These are phyloP conservation scores for Parastagonospora nodorum DNA, from an alignment of 2,329 filamentous ascomycete species.

Conservation along the genomic window DNA sequence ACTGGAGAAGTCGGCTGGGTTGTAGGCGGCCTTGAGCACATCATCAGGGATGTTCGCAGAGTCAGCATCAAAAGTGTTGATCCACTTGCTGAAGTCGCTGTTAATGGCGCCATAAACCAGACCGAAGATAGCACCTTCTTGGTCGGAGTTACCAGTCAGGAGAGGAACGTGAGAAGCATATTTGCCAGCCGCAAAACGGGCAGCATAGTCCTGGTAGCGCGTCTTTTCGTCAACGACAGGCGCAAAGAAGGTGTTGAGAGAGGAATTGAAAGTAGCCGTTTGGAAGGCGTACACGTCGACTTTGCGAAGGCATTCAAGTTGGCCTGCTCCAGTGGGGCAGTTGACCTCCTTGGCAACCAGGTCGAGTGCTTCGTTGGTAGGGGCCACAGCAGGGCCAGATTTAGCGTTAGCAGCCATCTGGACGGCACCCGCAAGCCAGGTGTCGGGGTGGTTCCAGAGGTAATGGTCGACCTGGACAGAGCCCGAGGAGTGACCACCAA, in stretches of 20 bases:
- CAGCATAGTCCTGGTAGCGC: constrained; percentile 24
- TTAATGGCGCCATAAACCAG: constrained; percentile 30
- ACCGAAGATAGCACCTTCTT: constrained; percentile 31
- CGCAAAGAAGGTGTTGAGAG: constrained; percentile 30
- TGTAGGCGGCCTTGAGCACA: constrained; percentile 42
- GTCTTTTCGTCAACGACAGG: constrained; percentile 29
- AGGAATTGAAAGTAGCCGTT: constrained; percentile 31
- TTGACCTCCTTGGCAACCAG: constrained; percentile 29
- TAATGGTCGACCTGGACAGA: constrained; percentile 32
- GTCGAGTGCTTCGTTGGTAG: constrained; percentile 26
- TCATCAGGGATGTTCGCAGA: constrained; percentile 46
- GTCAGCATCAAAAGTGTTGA: constrained; percentile 52
- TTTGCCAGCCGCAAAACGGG: constrained; percentile 28
- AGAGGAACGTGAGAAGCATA: constrained; percentile 34
- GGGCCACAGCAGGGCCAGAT: constrained; percentile 27
- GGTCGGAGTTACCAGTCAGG: constrained; percentile 32
- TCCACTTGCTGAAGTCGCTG: constrained; percentile 50
- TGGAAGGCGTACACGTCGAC: constrained; percentile 30
- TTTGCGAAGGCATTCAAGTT: constrained; percentile 25
- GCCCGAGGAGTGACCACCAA: constrained; percentile 46
- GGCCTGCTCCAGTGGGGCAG: constrained; percentile 23
- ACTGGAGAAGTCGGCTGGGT: constrained; percentile 42
- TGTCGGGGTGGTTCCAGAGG: constrained; percentile 31
- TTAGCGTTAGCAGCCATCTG: constrained; percentile 33
- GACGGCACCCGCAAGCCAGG: constrained; percentile 24